Conservation (phyloP, 768 basidiomycete genomes). For the Mycena alexandri region DNA sequence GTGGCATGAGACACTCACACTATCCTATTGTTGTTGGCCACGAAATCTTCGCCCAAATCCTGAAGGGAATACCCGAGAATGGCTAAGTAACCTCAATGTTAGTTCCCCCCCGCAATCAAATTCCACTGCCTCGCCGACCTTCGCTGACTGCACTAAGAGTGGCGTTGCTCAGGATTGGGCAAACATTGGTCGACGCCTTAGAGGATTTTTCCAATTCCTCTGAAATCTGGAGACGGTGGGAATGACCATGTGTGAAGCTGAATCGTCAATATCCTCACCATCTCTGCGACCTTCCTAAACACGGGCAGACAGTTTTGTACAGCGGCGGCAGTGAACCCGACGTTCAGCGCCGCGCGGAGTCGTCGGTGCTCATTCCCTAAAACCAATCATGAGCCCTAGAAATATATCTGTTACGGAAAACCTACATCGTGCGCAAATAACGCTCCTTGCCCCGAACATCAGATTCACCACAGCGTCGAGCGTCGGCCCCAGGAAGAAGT, state of each 20-base stretch:
- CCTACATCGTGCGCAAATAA: neutral
- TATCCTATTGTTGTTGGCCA: no score
- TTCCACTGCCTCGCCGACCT: no score
- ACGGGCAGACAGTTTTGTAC: neutral
- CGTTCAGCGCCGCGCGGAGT: neutral
- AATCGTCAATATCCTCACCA: neutral
- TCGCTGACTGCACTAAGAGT: no score
- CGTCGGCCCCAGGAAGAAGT: neutral
- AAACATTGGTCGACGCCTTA: no score
- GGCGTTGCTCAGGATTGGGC: no score
- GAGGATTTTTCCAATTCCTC: no score
- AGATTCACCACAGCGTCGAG: neutral
- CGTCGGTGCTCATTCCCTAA: neutral
- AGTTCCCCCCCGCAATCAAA: no score
- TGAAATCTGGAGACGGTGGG: neutral
- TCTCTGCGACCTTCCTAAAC: neutral
- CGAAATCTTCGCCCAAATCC: no score
- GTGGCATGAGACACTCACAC: no score
- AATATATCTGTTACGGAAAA: neutral
- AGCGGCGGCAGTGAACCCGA: conserved; percentile 4
- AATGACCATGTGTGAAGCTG: neutral
- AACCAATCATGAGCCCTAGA: neutral
- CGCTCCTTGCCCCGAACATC: neutral
- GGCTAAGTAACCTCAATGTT: no score
- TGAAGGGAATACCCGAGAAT: no score